Base-by-base conservation (phyloP, 2,329 filamentous ascomycete species). In the Curvularia spicifera region DNA sequence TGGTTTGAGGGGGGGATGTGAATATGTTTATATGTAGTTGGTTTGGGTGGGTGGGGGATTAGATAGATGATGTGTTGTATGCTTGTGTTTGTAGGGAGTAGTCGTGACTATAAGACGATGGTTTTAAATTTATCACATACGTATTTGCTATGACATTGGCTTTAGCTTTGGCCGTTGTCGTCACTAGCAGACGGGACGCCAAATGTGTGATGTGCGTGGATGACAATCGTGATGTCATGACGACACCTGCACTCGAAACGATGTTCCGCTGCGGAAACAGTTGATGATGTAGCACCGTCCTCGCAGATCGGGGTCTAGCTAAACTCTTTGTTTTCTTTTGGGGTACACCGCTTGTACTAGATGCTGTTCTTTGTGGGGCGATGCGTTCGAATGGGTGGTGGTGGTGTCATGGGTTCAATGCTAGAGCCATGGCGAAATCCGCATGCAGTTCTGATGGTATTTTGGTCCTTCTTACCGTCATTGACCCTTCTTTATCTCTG, bases 211-310 rank as follows among this genome's bases (percentile, higher is more conserved):
- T 13, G 49, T 37, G 48, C 33, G 22, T 31, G 31, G 24, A 26
- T 40, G 46, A 53, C 39, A 47, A 37, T 62, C 50, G 55, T 64
- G 63, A 66, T 66, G 56, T 66, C 63, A 66, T 66, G 57, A 64
- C 62, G 59, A 62, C 39, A 40, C 37, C 31, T 40, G 39, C 10
- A 35, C 15, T 31, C 22, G 31, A 20, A 24, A n/a, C 18, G 40
- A 39, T 42, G 9, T 40, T 6, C 20, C 33, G 12, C n/a, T 51
- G 47, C 10, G 56, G 35, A 46, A 52, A 43, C n/a, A 24, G 44
- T 59, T 58, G 42, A 64, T 64, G 56, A 60, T 64, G 61, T 59
- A 37, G 49, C 24, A 10, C 2, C 7, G 3, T 28, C 42, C 3
- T 28, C 13, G 24, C 13, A 44, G 42, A 44, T 44, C 42, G 24